Conservation (phyloP, 2,329 filamentous ascomycete genomes). For the Hymenoscyphus repandus region DNA sequence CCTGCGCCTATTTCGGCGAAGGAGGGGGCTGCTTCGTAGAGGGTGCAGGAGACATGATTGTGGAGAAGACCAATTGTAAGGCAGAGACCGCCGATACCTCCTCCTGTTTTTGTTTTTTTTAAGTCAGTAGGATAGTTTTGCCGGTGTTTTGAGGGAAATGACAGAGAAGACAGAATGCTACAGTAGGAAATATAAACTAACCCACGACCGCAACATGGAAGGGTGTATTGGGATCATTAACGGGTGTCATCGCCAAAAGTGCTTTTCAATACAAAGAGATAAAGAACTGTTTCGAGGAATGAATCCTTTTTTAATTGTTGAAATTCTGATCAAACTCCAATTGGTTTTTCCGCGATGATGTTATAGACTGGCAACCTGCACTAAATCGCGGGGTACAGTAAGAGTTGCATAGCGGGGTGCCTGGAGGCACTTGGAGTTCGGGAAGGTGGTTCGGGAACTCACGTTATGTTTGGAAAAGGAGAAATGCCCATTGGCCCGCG, state of each 20-base stretch:
- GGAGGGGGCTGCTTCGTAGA: slow-evolving; percentile 29
- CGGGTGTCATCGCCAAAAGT: slow-evolving; percentile 10
- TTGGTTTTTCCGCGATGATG: too few species aligned
- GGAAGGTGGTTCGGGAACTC: too few species aligned
- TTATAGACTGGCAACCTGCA: too few species aligned
- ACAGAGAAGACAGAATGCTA: background rate
- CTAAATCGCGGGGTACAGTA: too few species aligned
- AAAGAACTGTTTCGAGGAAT: too few species aligned
- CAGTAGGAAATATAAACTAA: slow-evolving; percentile 4
- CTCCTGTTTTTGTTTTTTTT: slow-evolving; percentile 15
- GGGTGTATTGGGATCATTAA: slow-evolving; percentile 18
- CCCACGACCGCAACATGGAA: slow-evolving; percentile 30
- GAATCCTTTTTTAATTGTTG: too few species aligned
- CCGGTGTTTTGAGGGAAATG: background rate
- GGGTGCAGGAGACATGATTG: slow-evolving; percentile 25
- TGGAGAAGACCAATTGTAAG: slow-evolving; percentile 28
- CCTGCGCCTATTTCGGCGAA: slow-evolving; percentile 32
- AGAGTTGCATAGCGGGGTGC: too few species aligned
- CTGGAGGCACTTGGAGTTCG: too few species aligned
- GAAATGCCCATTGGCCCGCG: too few species aligned
- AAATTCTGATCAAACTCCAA: too few species aligned
- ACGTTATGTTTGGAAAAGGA: too few species aligned
- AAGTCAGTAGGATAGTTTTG: background rate
- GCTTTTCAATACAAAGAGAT: too few species aligned
- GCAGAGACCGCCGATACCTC: slow-evolving; percentile 29